Conservation (phyloP, 108 stramenopile species). For the Asterionellopsis glacialis region DNA sequence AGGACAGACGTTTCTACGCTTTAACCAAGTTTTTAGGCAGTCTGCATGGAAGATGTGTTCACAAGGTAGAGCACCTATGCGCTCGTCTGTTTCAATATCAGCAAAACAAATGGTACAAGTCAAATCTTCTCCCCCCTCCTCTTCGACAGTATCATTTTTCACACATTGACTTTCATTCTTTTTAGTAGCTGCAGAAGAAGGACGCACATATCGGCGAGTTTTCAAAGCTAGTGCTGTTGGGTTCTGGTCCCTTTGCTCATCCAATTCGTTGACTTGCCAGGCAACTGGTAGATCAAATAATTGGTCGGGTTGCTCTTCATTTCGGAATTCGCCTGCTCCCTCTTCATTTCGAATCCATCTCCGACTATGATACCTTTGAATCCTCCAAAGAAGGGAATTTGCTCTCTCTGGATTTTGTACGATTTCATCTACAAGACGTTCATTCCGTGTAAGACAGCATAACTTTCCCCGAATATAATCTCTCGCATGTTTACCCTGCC, state of each 20-base stretch:
- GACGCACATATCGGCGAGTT: background rate
- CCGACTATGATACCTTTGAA: too few relatives aligned
- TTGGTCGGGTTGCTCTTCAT: too few relatives aligned
- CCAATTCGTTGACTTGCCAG: too few relatives aligned
- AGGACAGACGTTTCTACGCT: constrained; percentile 45
- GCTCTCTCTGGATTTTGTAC: too few relatives aligned
- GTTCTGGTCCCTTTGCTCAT: background rate
- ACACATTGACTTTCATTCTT: background rate
- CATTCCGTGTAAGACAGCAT: too few relatives aligned
- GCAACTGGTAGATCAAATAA: too few relatives aligned
- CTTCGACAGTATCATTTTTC: background rate
- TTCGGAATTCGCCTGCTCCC: too few relatives aligned
- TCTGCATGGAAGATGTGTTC: constrained; percentile 59
- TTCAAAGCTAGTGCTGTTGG: constrained; percentile 1
- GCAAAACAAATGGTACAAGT: constrained; percentile 61
- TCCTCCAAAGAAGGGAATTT: too few relatives aligned
- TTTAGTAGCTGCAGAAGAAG: background rate
- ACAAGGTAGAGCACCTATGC: constrained; percentile 53
- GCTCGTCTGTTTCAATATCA: constrained; percentile 52
- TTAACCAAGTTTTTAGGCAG: constrained; percentile 63
- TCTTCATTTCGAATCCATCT: too few relatives aligned
- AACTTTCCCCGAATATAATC: too few relatives aligned
- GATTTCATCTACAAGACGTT: too few relatives aligned
- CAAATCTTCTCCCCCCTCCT: background rate
- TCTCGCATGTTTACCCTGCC: too few relatives aligned